Evolutionary conservation across 139 green algal species (phyloP).

Genomic region (Chlorella sp.): DNA sequence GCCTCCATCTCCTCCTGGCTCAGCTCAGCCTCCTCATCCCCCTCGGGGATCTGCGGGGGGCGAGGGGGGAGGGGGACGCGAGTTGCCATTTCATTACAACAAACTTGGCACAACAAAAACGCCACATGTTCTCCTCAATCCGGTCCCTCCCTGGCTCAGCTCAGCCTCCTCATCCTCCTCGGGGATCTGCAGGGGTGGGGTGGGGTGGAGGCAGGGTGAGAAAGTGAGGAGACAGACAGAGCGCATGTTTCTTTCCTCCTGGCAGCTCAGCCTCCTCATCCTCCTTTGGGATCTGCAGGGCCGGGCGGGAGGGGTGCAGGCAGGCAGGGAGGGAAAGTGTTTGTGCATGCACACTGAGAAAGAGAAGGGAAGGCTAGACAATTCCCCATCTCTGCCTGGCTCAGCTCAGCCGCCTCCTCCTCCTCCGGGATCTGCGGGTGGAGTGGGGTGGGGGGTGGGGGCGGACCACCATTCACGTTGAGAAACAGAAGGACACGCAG

Average conservation of each 20-base stretch:
- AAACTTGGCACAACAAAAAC: too few relatives aligned
- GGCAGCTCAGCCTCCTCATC: constrained; percentile 83
- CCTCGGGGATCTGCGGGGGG: constrained; percentile 68
- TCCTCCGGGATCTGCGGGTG: constrained; percentile 61
- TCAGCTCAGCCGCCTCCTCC: background rate
- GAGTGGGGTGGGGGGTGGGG: too few relatives aligned
- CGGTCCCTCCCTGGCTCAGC: constrained; percentile 87
- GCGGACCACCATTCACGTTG: too few relatives aligned
- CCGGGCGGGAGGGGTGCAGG: too few relatives aligned
- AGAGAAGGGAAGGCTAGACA: background rate
- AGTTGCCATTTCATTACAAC: too few relatives aligned
- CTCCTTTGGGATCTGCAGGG: constrained; percentile 83
- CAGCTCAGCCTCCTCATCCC: constrained; percentile 84
- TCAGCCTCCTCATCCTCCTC: constrained; percentile 84
- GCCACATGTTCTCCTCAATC: constrained; percentile 86
- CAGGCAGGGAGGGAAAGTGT: too few relatives aligned
- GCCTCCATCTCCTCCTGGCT: constrained; percentile 90
- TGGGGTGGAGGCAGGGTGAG: too few relatives aligned
- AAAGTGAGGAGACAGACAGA: too few relatives aligned
- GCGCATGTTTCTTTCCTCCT: constrained; percentile 87
- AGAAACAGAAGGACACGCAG: background rate
- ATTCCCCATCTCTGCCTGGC: background rate
- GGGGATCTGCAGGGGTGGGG: constrained; percentile 59
- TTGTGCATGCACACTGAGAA: too few relatives aligned
- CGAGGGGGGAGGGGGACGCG: too few relatives aligned